Percentiles rank a stretch among this genome's conserved stretches.
Evolutionary conservation across 495 filamentous ascomycete species (phyloP).

Genomic region (Cudoniella acicularis): DNA sequence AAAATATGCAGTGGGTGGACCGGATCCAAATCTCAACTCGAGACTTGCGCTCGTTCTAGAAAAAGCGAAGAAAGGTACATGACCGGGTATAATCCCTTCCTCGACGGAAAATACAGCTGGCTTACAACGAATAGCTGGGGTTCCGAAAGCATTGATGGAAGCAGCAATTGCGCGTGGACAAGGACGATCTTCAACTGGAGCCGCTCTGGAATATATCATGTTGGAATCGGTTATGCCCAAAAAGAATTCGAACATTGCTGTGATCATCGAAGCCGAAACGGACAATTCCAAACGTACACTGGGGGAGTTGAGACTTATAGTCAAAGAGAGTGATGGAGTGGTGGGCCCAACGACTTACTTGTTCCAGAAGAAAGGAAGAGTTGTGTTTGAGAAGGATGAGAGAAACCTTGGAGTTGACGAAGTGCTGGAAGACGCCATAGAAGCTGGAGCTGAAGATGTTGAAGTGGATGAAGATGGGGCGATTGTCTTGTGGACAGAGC

Average conservation of each 20-base stretch:
- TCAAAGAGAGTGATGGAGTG: conserved; percentile 67
- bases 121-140: conserved; percentile 46
- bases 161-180: conserved; percentile 82
- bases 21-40: conserved; percentile 68
- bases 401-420: conserved; percentile 59
- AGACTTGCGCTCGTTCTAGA: conserved; percentile 67
- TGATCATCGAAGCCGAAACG: conserved; percentile 73
- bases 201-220: conserved; percentile 66
- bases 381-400: conserved; percentile 63
- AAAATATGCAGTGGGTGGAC: conserved; percentile 51
- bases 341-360: conserved; percentile 73
- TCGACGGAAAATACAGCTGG: neutral
- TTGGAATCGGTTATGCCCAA: conserved; percentile 81
- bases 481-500: conserved; percentile 72
- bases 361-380: conserved; percentile 73
- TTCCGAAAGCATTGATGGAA: conserved; percentile 82
- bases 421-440: conserved; percentile 77
- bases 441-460: conserved; percentile 81
- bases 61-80: conserved; percentile 72
- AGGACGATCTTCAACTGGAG: conserved; percentile 68
- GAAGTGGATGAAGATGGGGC: conserved; percentile 65
- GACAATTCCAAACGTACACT: conserved; percentile 73
- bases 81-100: conserved; percentile 12
- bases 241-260: conserved; percentile 68
- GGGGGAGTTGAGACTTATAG: conserved; percentile 60